Evolutionary conservation across 495 filamentous ascomycete genomes (phyloP), one percentile per base, ranked within the genome.

Genomic region (Glonium stellatum): DNA sequence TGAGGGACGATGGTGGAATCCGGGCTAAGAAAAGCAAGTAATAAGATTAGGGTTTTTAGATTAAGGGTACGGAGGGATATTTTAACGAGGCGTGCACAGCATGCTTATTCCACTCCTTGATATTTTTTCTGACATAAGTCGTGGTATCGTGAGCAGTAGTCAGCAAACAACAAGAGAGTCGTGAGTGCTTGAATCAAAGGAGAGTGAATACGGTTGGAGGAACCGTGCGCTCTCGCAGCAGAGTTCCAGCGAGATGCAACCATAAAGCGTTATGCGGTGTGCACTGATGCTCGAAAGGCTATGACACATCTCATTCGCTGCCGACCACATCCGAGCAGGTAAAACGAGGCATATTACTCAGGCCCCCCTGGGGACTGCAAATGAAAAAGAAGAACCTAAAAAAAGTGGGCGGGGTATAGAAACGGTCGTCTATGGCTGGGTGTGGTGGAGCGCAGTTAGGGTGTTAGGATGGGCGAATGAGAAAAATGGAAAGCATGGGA

Each of bases 301-400:
- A 25, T 57, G 57, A 44, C 51, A 62, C 22, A 10, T 15, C 41
- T 52, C 36, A 67, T 67, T 67, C 60, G 60, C 57, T 67, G 60
- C 57, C 53, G 60, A 53, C 57, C 56, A 18, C 27, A 54, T 36
- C 25, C 50, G 48, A 3, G 19, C 35, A 37, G 50, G 35, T 27
- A 53, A 66, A 62, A 55, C 50, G 35, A 41, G 18, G 58, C 58
- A 18, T 36, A 47, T 19, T 47, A 57, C 41, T 18, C 48, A 51
- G 48, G 48, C 48, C 48, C 21, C 25, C 48, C 48, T 6, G 5
- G 48, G 15, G 21, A 5, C 19, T 23, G 48, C 48, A 51, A 25
- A 51, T 51, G 48, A 51, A 51, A 51, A 13, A 15, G 18, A 23
- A 51, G 48, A 15, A 22, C 48, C 31, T n/a, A n/a, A 21, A 23